phyloP scores from a whole-genome alignment of 768 basidiomycete genomes.

The Lentinula guzmanii region DNA sequence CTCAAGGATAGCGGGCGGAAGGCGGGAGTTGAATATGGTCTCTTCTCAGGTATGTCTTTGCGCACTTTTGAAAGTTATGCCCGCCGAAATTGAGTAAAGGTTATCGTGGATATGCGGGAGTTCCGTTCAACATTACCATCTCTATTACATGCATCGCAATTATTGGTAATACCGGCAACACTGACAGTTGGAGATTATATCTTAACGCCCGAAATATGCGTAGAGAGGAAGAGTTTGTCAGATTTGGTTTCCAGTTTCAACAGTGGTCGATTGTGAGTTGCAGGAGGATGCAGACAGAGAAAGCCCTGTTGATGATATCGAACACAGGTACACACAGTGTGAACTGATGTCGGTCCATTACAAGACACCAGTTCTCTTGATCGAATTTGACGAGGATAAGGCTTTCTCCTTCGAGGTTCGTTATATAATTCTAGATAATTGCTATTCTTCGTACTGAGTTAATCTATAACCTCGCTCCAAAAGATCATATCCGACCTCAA shows the following conservation, averaged over 20 bases:
- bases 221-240: constrained; percentile 92
- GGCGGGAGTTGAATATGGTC: constrained; percentile 57
- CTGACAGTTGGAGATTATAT: constrained; percentile 96
- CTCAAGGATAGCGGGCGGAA: constrained; percentile 81
- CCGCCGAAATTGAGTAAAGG: constrained; percentile 33
- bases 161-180: constrained; percentile 85
- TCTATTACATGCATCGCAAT: constrained; percentile 73
- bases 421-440: not conserved
- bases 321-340: constrained; percentile 85
- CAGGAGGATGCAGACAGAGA: not conserved
- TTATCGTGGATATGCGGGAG: constrained; percentile 96
- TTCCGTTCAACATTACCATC: constrained; percentile 92
- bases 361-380: constrained; percentile 86
- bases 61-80: not conserved
- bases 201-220: constrained; percentile 89
- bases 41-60: constrained; percentile 50
- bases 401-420: constrained; percentile 84
- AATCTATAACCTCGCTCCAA: not conserved
- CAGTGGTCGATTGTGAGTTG: constrained; percentile 82
- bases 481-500: constrained; percentile 64
- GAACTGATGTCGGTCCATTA: constrained; percentile 96
- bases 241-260: constrained; percentile 93
- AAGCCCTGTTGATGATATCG: not conserved
- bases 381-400: constrained; percentile 98
- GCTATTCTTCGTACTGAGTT: not conserved